phyloP scores from a whole-genome alignment of 2,329 filamentous ascomycete species.

The Xylariaceae sp. region DNA sequence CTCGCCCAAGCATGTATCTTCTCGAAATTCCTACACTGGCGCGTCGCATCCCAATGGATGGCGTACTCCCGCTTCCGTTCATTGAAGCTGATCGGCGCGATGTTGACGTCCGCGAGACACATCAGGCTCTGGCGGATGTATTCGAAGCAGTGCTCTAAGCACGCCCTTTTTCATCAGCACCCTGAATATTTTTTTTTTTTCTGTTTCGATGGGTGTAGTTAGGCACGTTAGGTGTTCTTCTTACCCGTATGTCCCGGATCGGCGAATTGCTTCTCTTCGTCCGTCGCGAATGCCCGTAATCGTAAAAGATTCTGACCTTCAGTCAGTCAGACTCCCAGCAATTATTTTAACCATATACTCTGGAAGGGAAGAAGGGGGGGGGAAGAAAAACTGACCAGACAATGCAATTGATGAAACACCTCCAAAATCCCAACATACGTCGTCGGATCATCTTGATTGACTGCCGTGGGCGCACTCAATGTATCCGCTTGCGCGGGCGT shows the following conservation, averaged over 20 bases:
- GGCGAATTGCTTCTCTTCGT: background rate
- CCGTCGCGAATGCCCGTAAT: background rate
- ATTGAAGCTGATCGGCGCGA: background rate
- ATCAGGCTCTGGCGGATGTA: slow-evolving; percentile 2
- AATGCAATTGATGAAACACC: background rate
- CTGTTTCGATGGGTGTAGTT: too few relatives aligned
- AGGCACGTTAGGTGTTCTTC: background rate
- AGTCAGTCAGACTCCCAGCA: background rate
- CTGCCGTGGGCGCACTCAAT: background rate
- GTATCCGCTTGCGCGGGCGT: background rate
- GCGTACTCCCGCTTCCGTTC: background rate
- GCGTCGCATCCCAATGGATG: background rate
- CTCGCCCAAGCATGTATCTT: background rate
- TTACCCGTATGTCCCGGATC: background rate
- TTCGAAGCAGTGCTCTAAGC: background rate
- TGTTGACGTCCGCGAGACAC: slow-evolving; percentile 2
- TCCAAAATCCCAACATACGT: background rate
- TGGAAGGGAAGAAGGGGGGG: too few relatives aligned
- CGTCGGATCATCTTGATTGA: background rate
- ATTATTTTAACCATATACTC: too few relatives aligned
- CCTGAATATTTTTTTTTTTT: too few relatives aligned
- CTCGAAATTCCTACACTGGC: background rate
- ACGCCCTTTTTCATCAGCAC: too few relatives aligned
- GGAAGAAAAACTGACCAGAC: background rate
- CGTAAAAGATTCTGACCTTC: background rate